These are phyloP conservation scores for Emericellopsis atlantica DNA, from an alignment of 2,329 filamentous ascomycete species.

Conservation along the genomic window DNA sequence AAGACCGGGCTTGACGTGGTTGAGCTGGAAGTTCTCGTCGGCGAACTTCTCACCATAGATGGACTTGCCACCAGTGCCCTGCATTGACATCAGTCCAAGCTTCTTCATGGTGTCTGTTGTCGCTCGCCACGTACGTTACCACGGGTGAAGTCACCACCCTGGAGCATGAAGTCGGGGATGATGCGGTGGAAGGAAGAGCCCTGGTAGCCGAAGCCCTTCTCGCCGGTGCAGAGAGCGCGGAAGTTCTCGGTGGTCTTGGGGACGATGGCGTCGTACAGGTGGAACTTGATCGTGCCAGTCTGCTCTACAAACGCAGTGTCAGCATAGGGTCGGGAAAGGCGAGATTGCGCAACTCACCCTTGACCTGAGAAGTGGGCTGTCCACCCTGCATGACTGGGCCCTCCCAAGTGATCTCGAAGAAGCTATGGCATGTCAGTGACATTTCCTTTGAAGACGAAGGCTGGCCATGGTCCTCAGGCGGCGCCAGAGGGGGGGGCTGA, in stretches of 20 bases:
- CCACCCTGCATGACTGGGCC: slow-evolving; percentile 56
- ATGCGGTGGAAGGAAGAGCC: slow-evolving; percentile 84
- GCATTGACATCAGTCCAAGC: neutral
- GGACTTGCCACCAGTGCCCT: slow-evolving; percentile 86
- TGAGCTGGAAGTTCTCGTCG: slow-evolving; percentile 78
- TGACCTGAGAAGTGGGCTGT: slow-evolving; percentile 37
- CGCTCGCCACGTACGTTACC: slow-evolving; percentile 54
- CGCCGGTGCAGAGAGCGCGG: slow-evolving; percentile 66
- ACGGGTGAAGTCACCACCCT: slow-evolving; percentile 91
- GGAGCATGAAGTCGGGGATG: slow-evolving; percentile 89
- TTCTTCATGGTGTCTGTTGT: no score
- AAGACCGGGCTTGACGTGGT: slow-evolving; percentile 64
- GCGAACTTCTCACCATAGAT: slow-evolving; percentile 93
- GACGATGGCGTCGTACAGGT: slow-evolving; percentile 73
- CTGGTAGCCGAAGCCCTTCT: slow-evolving; percentile 74
- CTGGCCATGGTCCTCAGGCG: no score
- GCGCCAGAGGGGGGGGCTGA: no score
- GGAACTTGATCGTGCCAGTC: slow-evolving; percentile 73
- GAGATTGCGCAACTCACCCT: slow-evolving; percentile 37
- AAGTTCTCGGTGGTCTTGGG: slow-evolving; percentile 86
- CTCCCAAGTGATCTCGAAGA: slow-evolving; percentile 63
- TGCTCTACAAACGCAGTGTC: slow-evolving; percentile 40
- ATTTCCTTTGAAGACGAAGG: neutral
- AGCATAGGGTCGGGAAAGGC: slow-evolving; percentile 3
- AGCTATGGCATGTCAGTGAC: slow-evolving; percentile 27